Evolutionary conservation across 768 basidiomycete genomes (phyloP).

Genomic region (Leccinum truebloodii): DNA sequence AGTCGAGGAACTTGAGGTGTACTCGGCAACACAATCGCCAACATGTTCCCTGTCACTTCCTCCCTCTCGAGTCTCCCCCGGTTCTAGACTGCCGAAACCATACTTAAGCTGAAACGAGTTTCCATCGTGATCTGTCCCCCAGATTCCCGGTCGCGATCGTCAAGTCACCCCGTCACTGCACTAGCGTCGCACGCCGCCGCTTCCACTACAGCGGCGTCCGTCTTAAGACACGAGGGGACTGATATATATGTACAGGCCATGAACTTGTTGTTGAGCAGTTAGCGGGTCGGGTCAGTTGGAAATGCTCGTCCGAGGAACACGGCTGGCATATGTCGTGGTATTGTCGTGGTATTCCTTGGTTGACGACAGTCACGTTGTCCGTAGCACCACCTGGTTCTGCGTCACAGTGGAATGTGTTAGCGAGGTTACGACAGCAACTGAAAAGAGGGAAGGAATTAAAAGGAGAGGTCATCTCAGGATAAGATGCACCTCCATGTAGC

Average conservation of each 20-base stretch:
- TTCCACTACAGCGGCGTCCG: neutral
- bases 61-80: neutral
- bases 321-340: neutral
- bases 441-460: neutral
- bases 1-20: no score
- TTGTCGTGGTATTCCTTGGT: neutral
- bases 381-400: neutral
- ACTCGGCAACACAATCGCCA: neutral
- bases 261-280: neutral
- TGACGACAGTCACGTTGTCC: neutral
- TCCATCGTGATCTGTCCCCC: neutral
- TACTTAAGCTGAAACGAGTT: neutral
- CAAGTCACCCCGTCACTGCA: neutral
- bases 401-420: neutral
- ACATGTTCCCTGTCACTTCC: neutral
- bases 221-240: neutral
- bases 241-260: neutral
- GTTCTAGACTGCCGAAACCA: neutral
- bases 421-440: neutral
- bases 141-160: neutral
- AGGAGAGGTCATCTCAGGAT: neutral
- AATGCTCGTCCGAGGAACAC: neutral
- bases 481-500: neutral
- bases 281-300: neutral
- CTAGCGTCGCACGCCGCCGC: neutral